phyloP scores from a whole-genome alignment of 2,329 filamentous ascomycete species.

The Fusarium brachygibbosum region DNA sequence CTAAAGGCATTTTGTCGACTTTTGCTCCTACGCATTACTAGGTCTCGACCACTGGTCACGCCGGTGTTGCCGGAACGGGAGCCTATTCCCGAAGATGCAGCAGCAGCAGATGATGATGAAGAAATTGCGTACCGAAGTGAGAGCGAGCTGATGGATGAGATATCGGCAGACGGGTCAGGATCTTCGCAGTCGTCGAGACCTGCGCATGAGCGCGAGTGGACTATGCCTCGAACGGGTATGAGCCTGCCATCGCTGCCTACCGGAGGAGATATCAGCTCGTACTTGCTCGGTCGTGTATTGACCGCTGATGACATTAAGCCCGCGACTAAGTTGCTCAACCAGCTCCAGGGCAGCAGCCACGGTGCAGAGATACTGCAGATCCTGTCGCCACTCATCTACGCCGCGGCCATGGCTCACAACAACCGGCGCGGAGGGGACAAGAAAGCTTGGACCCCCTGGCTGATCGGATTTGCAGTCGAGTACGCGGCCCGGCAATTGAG shows the following conservation, averaged over 20 bases:
- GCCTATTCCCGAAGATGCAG: constrained; percentile 73
- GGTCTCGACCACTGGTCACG: constrained; percentile 83
- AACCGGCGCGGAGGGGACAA: constrained; percentile 65
- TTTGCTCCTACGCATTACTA: constrained; percentile 84
- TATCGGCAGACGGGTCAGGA: constrained; percentile 51
- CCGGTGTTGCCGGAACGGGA: constrained; percentile 90
- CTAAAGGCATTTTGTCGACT: constrained; percentile 89
- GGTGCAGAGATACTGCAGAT: constrained; percentile 94
- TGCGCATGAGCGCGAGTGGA: constrained; percentile 75
- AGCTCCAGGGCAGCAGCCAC: constrained; percentile 78
- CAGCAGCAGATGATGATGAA: constrained; percentile 63
- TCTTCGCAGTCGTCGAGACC: constrained; percentile 46
- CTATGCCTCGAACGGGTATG: constrained; percentile 94
- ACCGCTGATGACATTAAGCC: constrained; percentile 98
- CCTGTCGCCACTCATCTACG: constrained; percentile 88
- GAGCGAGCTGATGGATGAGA: constrained; percentile 60
- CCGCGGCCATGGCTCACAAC: constrained; percentile 80
- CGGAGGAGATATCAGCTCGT: constrained; percentile 84
- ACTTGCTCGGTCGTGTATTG: constrained; percentile 89
- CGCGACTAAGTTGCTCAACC: constrained; percentile 86
- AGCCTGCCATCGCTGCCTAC: constrained; percentile 86
- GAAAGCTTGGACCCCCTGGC: constrained; percentile 91
- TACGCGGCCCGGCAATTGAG: constrained; percentile 88
- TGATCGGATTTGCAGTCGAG: constrained; percentile 87
- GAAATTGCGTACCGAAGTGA: constrained; percentile 56